These are phyloP conservation scores for Coleophoma cylindrospora DNA, from an alignment of 2,329 filamentous ascomycete species.

Conservation along the genomic window DNA sequence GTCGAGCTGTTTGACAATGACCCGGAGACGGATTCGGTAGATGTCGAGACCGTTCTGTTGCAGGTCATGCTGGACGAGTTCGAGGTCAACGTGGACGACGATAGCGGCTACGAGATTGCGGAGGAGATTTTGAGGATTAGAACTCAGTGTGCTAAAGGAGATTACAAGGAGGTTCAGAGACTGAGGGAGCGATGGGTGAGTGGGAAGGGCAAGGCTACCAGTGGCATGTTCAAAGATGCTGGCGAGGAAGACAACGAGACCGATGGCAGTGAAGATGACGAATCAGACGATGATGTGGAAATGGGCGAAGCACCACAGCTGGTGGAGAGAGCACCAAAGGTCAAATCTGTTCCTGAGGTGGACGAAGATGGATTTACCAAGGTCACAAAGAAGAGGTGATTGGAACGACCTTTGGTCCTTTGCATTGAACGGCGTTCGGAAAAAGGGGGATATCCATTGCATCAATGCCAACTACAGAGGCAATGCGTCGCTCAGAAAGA, in stretches of 20 bases:
- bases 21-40: slow-evolving; percentile 64
- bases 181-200: slow-evolving; percentile 60
- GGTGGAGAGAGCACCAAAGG: slow-evolving; percentile 40
- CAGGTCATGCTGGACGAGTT: slow-evolving; percentile 97
- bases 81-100: slow-evolving; percentile 87
- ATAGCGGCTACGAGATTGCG: slow-evolving; percentile 71
- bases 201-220: slow-evolving; percentile 49
- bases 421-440: slow-evolving; percentile 12
- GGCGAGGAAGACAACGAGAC: slow-evolving; percentile 48
- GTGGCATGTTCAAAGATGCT: slow-evolving; percentile 37
- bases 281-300: slow-evolving; percentile 51
- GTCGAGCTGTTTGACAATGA: slow-evolving; percentile 66
- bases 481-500: slow-evolving; percentile 1
- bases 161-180: slow-evolving; percentile 58
- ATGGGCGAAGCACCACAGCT: slow-evolving; percentile 67
- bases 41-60: slow-evolving; percentile 78
- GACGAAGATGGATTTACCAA: slow-evolving; percentile 81
- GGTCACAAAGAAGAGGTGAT: slow-evolving; percentile 58
- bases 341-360: slow-evolving; percentile 58
- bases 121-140: slow-evolving; percentile 65
- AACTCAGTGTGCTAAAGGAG: slow-evolving; percentile 57
- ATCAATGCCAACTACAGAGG: slow-evolving; percentile 6
- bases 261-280: slow-evolving; percentile 49
- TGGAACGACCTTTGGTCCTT: not conserved
- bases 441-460: slow-evolving; percentile 15